phyloP scores from a whole-genome alignment of 257 asterid genomes.

The Nicotiana tomentosiformis region DNA sequence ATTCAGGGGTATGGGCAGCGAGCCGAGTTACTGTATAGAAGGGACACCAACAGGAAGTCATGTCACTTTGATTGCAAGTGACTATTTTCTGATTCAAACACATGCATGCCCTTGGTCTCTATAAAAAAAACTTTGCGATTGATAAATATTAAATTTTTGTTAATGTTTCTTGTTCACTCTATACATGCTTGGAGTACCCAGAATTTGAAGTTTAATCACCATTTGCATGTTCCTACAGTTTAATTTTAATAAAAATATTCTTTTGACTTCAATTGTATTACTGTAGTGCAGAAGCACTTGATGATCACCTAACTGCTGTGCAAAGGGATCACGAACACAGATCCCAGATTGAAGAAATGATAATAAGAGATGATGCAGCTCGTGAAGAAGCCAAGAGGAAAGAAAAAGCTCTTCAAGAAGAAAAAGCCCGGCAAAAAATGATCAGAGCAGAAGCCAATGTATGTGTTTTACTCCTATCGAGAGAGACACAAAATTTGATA shows the following conservation, averaged over 20 bases:
- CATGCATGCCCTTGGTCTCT: neutral
- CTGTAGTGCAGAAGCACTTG: conserved; percentile 85
- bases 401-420: conserved; percentile 65
- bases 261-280: conserved; percentile 22
- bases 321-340: conserved; percentile 87
- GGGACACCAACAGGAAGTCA: neutral
- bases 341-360: conserved; percentile 84
- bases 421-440: conserved; percentile 55
- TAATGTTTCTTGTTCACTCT: neutral
- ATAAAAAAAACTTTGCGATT: neutral
- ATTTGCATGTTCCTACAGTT: neutral
- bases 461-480: neutral
- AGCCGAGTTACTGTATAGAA: neutral
- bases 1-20: neutral
- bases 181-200: neutral
- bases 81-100: neutral
- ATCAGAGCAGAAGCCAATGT: conserved; percentile 82
- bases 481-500: neutral
- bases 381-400: conserved; percentile 83
- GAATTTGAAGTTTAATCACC: neutral
- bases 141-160: neutral
- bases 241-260: conserved; percentile 8
- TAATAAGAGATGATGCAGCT: conserved; percentile 80
- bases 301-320: conserved; percentile 72
- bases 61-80: neutral